Evolutionary conservation across 2,329 filamentous ascomycete genomes (phyloP).

Genomic region (Penicillium sp.): DNA sequence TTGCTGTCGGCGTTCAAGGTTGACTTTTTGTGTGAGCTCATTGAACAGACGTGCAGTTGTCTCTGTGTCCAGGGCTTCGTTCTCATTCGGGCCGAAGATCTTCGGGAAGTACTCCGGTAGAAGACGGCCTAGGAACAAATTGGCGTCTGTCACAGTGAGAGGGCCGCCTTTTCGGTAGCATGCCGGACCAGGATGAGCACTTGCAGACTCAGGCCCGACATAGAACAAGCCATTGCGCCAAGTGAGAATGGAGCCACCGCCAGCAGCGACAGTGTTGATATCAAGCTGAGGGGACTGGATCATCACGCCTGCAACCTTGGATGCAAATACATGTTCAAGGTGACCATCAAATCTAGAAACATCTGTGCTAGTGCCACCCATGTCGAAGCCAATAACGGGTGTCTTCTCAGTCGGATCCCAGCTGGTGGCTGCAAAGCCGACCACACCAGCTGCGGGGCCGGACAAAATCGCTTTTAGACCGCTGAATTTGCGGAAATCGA

Average conservation of each 20-base stretch:
- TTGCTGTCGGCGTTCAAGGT: constrained; percentile 57
- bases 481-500: constrained; percentile 65
- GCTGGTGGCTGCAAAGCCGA: constrained; percentile 87
- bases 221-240: constrained; percentile 89
- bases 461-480: constrained; percentile 85
- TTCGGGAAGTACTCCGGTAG: constrained; percentile 93
- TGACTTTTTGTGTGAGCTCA: constrained; percentile 74
- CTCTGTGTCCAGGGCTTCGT: constrained; percentile 74
- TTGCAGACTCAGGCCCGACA: constrained; percentile 87
- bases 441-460: constrained; percentile 89
- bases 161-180: constrained; percentile 92
- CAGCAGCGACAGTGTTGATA: constrained; percentile 92
- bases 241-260: constrained; percentile 69
- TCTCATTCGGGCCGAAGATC: constrained; percentile 88
- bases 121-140: constrained; percentile 80
- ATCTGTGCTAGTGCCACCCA: constrained; percentile 92
- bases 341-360: constrained; percentile 81
- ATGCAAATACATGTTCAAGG: constrained; percentile 93
- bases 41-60: constrained; percentile 74
- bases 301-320: constrained; percentile 88
- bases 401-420: constrained; percentile 80
- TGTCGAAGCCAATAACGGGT: constrained; percentile 91
- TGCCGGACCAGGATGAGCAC: constrained; percentile 85
- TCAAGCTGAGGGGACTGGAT: constrained; percentile 90
- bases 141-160: constrained; percentile 88